Evolutionary conservation across 1,139 yeast genomes (phyloP).

Genomic region (Kluyveromyces sp.): DNA sequence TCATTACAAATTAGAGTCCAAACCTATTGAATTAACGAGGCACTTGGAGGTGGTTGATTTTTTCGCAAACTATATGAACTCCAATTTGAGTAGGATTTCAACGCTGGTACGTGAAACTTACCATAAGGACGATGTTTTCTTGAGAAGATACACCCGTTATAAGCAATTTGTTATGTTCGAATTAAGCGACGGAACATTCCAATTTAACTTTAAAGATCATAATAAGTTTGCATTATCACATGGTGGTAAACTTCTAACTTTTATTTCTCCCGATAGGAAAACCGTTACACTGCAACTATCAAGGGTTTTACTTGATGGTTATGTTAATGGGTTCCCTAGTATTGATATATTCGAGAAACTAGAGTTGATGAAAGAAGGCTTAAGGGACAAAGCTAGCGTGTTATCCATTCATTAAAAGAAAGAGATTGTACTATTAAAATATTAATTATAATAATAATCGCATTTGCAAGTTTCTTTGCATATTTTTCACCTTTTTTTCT

Average conservation of each 20-base stretch:
- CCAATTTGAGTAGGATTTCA: conserved; percentile 69
- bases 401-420: conserved; percentile 12
- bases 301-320: conserved; percentile 52
- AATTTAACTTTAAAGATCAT: conserved; percentile 92
- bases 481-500: too few species aligned
- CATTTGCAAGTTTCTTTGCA: background rate
- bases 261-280: conserved; percentile 69
- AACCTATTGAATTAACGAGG: conserved; percentile 56
- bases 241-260: conserved; percentile 68
- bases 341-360: conserved; percentile 39
- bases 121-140: conserved; percentile 55
- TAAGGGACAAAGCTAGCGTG: conserved; percentile 29
- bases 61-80: conserved; percentile 77
- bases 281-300: conserved; percentile 64
- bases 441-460: background rate
- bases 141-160: conserved; percentile 75
- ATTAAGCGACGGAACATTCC: conserved; percentile 85
- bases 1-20: conserved; percentile 47
- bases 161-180: conserved; percentile 84
- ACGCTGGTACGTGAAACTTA: conserved; percentile 36
- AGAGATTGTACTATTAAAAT: background rate
- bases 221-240: conserved; percentile 77
- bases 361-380: conserved; percentile 27
- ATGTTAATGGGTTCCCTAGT: conserved; percentile 57
- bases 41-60: conserved; percentile 78